Base-by-base conservation (phyloP, 768 basidiomycete species). In the Mycena vulgaris region DNA sequence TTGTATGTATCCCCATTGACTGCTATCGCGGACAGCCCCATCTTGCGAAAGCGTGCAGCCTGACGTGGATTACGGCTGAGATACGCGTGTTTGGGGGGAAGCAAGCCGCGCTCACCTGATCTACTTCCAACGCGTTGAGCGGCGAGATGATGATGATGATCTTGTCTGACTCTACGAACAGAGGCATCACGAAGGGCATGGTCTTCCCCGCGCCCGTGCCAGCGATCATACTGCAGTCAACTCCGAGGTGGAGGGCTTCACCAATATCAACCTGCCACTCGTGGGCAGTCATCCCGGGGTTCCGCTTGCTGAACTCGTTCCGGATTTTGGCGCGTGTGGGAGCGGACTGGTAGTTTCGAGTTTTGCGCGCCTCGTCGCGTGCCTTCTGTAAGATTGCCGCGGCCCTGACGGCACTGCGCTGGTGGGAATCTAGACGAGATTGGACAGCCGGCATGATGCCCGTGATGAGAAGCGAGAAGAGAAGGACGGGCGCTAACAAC, bases 141-240 rank as follows among this genome's bases (percentile, higher is more conserved):
- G 75, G 76, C 27, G 75, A 75, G 27, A 76, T 73, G 17, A 76
- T 63, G 13, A 76, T 23, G 0, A 73, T 25, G 11, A 68, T 51
- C 33, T 70, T 72, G n/a, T 67, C 52, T 6, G 56, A 25, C 0
- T 66, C 21, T 10, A n/a, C 25, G 14, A 77, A 47, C 13, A 70
- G 57, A 19, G 75, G 73, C 68, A 77, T 70, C 47, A 48, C 25
- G 25, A 48, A 48, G 13, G 47, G 47, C 23, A 77, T 42, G n/a
- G 52, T 74, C 55, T 77, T 77, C 16, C 75, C 76, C 6, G 51
- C 28, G 6, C 76, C 75, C 5, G 73, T 76, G 0, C 73, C 73
- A 4, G 71, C 69, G 5, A 76, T 70, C 0, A 78, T 39, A 3
- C 11, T 28, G 21, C 51, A 55, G n/a, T 64, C 52, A 4, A 55